A percentile compares a stretch with the other conserved stretches of the same genome.
phyloP scores from a whole-genome alignment of 2,329 filamentous ascomycete genomes.

The Dothistroma pini region DNA sequence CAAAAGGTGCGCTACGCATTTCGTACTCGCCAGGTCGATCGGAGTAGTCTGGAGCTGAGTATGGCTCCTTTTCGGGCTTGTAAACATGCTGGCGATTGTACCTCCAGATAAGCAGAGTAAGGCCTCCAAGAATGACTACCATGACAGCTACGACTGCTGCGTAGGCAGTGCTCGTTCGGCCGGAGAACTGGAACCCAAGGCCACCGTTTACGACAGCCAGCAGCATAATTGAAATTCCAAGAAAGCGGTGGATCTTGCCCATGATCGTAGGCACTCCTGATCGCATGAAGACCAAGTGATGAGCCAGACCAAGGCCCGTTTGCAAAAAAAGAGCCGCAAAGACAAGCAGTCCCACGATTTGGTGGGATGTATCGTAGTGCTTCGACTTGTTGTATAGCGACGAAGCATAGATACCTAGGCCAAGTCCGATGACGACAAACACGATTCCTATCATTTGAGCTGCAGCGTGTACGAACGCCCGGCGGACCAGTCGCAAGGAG shows the following conservation, averaged over 20 bases:
- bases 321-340: slow-evolving; percentile 36
- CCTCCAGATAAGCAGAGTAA: slow-evolving; percentile 14
- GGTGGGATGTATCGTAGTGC: slow-evolving; percentile 44
- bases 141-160: slow-evolving; percentile 21
- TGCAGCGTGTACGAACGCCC: slow-evolving; percentile 42
- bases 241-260: slow-evolving; percentile 54
- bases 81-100: slow-evolving; percentile 20
- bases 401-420: slow-evolving; percentile 42
- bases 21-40: slow-evolving; percentile 20
- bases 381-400: slow-evolving; percentile 41
- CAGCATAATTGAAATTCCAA: slow-evolving; percentile 53
- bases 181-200: slow-evolving; percentile 57
- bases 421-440: slow-evolving; percentile 39
- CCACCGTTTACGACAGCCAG: slow-evolving; percentile 57
- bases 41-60: slow-evolving; percentile 9
- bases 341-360: slow-evolving; percentile 46
- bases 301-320: slow-evolving; percentile 38
- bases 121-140: slow-evolving; percentile 17
- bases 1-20: slow-evolving; percentile 19
- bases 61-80: slow-evolving; percentile 19
- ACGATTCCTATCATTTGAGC: slow-evolving; percentile 39
- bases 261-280: slow-evolving; percentile 38
- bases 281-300: slow-evolving; percentile 37
- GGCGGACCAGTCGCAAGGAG: slow-evolving; percentile 38
- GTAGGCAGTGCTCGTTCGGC: slow-evolving; percentile 35